Percentiles rank a stretch among this genome's conserved stretches.
Evolutionary conservation across 495 filamentous ascomycete genomes (phyloP).

Genomic region (Talaromyces adpressus): DNA sequence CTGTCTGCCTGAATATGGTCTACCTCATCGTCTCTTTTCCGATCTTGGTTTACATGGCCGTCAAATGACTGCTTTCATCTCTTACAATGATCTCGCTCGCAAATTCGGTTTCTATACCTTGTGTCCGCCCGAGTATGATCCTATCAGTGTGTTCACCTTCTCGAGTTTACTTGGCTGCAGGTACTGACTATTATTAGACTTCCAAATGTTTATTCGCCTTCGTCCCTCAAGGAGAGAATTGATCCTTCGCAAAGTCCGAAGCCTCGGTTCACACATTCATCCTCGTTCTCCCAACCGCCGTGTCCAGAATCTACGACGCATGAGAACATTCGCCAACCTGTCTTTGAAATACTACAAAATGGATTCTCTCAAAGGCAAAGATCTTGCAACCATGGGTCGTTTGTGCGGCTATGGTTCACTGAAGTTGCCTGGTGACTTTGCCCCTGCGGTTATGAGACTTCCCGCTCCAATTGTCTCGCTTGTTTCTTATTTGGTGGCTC

Average conservation of each 20-base stretch:
- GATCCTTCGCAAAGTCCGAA: conserved; percentile 24
- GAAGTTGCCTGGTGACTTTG: conserved; percentile 57
- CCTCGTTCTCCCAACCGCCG: conserved; percentile 24
- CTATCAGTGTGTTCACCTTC: conserved; percentile 5
- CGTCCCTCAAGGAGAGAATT: conserved; percentile 11
- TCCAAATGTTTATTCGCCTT: not conserved
- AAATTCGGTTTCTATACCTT: not conserved
- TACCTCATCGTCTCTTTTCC: conserved; percentile 6
- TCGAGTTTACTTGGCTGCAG: not conserved
- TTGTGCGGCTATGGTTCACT: conserved; percentile 66
- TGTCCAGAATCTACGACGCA: conserved; percentile 38
- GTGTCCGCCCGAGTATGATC: conserved; percentile 1
- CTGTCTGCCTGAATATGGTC: not conserved
- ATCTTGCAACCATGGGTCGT: conserved; percentile 58
- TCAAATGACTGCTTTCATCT: not conserved
- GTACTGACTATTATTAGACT: not conserved
- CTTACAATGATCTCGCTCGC: conserved; percentile 1
- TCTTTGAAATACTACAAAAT: conserved; percentile 31
- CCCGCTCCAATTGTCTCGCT: conserved; percentile 73
- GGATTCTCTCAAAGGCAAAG: conserved; percentile 53
- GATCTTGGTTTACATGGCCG: not conserved
- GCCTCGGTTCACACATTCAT: conserved; percentile 16
- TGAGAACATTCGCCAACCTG: conserved; percentile 29
- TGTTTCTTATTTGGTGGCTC: conserved; percentile 54
- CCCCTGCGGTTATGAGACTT: conserved; percentile 54